phyloP scores from a whole-genome alignment of 2,329 filamentous ascomycete genomes.

The Calonectria crousiana region DNA sequence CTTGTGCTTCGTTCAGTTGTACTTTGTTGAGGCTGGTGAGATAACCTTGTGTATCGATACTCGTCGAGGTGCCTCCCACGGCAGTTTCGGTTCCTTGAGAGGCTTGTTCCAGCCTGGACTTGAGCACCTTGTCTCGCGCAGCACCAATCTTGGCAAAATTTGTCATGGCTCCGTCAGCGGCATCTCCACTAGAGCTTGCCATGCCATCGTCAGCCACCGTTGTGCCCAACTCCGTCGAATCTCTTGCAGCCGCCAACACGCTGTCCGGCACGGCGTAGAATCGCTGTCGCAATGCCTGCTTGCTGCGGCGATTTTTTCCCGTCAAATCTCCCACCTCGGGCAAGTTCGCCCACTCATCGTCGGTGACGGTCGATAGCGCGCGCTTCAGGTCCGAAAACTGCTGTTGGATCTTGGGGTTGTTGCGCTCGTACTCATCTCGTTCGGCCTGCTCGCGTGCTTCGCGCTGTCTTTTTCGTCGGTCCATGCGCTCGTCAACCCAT shows the following conservation, averaged over 20 bases:
- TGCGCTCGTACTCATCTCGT: conserved; percentile 93
- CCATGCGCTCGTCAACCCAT: conserved; percentile 97
- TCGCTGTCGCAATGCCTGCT: conserved; percentile 83
- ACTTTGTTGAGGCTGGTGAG: conserved; percentile 90
- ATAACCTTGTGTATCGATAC: conserved; percentile 95
- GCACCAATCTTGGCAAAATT: conserved; percentile 98
- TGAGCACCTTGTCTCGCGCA: conserved; percentile 93
- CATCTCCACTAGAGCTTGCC: conserved; percentile 49
- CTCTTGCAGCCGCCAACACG: conserved; percentile 88
- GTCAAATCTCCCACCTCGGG: conserved; percentile 98
- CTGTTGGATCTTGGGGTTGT: conserved; percentile 98
- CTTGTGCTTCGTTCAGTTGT: conserved; percentile 81
- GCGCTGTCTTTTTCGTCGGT: conserved; percentile 88
- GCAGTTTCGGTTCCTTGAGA: conserved; percentile 77
- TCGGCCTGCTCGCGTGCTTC: conserved; percentile 94
- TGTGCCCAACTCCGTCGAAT: conserved; percentile 84
- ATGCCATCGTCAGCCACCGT: conserved; percentile 86
- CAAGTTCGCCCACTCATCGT: conserved; percentile 96
- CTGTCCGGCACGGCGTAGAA: conserved; percentile 98
- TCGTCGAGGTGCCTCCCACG: conserved; percentile 83
- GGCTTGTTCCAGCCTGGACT: conserved; percentile 93
- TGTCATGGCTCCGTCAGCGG: conserved; percentile 90
- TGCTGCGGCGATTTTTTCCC: conserved; percentile 88
- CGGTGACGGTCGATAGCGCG: conserved; percentile 86
- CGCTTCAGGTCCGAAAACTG: conserved; percentile 98